Conservation (phyloP, 176 grass and related monocot genomes). For the Zea mays region DNA sequence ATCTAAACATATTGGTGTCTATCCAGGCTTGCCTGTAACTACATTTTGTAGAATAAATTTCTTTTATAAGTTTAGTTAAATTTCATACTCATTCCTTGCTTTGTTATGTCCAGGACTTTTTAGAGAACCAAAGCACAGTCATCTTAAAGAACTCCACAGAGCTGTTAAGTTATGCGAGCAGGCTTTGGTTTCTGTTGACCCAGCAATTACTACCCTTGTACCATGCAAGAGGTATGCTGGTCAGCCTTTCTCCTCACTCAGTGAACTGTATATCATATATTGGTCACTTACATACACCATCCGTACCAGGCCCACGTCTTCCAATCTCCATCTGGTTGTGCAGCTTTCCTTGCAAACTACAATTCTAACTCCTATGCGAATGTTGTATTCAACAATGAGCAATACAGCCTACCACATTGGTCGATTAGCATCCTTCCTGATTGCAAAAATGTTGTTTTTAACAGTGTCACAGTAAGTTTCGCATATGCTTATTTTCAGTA, state of each 20-base stretch:
- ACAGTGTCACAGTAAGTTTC: constrained; percentile 89
- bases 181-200: too few relatives aligned
- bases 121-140: too few relatives aligned
- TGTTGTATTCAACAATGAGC: constrained; percentile 79
- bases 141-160: too few relatives aligned
- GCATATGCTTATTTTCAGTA: constrained; percentile 1
- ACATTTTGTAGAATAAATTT: not conserved
- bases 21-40: not conserved
- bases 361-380: constrained; percentile 75
- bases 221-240: constrained; percentile 63
- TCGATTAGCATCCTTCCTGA: constrained; percentile 99
- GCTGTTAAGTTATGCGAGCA: too few relatives aligned
- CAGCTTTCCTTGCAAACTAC: constrained; percentile 88
- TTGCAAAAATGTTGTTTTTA: constrained; percentile 91
- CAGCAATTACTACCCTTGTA: too few relatives aligned
- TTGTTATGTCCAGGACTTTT: too few relatives aligned
- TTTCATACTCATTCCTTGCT: not conserved
- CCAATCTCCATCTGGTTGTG: constrained; percentile 71
- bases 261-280: too few relatives aligned
- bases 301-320: constrained; percentile 54
- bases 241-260: too few relatives aligned
- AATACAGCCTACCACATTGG: constrained; percentile 96
- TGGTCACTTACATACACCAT: too few relatives aligned
- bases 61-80: not conserved
- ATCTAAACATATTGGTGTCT: constrained; percentile 8